These are phyloP conservation scores for Thuidium tamariscinum DNA, from an alignment of 225 moss, liverwort and hornwort species.

Conservation along the genomic window DNA sequence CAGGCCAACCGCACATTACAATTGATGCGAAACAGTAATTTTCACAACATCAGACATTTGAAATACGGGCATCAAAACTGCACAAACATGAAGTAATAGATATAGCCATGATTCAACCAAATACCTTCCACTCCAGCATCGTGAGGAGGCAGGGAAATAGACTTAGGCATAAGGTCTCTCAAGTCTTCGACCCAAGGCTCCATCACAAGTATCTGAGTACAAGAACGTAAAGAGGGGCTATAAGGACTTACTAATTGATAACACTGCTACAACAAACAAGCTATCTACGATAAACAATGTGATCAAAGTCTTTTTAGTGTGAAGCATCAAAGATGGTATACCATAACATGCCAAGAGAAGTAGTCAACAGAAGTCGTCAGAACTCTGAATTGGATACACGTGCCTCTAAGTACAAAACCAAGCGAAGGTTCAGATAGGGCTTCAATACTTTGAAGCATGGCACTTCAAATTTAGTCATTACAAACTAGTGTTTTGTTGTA, in stretches of 20 bases:
- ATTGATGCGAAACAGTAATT: not conserved
- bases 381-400: not conserved
- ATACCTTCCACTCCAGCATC: conserved; percentile 89
- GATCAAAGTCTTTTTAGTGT: not conserved
- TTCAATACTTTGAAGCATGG: not conserved
- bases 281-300: not conserved
- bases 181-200: conserved; percentile 84
- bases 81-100: not conserved
- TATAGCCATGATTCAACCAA: not conserved
- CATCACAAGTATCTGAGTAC: conserved; percentile 54
- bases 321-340: not conserved
- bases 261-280: not conserved
- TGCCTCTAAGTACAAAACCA: not conserved
- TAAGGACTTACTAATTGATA: not conserved
- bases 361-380: not conserved
- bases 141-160: conserved; percentile 69
- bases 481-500: not conserved
- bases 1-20: not conserved
- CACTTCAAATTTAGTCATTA: not conserved
- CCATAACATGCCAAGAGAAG: not conserved
- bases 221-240: not conserved
- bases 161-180: conserved; percentile 54
- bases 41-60: not conserved
- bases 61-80: not conserved
- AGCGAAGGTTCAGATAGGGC: not conserved